phyloP scores from a whole-genome alignment of 1,284 basidiomycete genomes.

The Cutaneotrichosporon sp. region DNA sequence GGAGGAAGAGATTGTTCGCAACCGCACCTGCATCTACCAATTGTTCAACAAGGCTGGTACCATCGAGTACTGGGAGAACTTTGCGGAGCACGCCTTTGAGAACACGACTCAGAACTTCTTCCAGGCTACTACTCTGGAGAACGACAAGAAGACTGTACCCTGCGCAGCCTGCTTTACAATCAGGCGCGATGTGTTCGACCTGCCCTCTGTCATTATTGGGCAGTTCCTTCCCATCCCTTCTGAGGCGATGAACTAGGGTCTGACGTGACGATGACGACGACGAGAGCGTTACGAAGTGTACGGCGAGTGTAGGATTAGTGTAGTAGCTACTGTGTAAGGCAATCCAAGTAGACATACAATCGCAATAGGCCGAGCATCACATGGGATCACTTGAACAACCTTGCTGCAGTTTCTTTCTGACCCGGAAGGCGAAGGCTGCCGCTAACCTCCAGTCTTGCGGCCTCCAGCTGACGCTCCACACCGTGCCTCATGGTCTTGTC shows the following conservation, averaged over 20 bases:
- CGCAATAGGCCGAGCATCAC: too few species aligned
- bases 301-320: constrained; percentile 2
- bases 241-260: constrained; percentile 9
- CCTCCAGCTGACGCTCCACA: too few species aligned
- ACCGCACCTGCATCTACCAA: constrained; percentile 82
- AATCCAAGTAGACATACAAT: not conserved
- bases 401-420: too few species aligned
- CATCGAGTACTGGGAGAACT: constrained; percentile 93
- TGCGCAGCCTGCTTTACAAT: constrained; percentile 83
- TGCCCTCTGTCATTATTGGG: constrained; percentile 80
- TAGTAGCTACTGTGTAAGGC: constrained; percentile 1
- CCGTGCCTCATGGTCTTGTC: too few species aligned
- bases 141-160: constrained; percentile 52
- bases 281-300: too few species aligned
- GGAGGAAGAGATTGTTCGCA: constrained; percentile 71
- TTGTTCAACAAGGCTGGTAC: constrained; percentile 83
- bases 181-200: constrained; percentile 62
- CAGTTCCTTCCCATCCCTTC: constrained; percentile 44
- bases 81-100: constrained; percentile 89
- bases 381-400: too few species aligned
- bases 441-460: too few species aligned
- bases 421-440: too few species aligned
- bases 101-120: constrained; percentile 93
- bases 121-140: constrained; percentile 70
- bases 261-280: not conserved